Evolutionary conservation across 179 eudicot genomes (phyloP).

Genomic region (Beta lomatogona): DNA sequence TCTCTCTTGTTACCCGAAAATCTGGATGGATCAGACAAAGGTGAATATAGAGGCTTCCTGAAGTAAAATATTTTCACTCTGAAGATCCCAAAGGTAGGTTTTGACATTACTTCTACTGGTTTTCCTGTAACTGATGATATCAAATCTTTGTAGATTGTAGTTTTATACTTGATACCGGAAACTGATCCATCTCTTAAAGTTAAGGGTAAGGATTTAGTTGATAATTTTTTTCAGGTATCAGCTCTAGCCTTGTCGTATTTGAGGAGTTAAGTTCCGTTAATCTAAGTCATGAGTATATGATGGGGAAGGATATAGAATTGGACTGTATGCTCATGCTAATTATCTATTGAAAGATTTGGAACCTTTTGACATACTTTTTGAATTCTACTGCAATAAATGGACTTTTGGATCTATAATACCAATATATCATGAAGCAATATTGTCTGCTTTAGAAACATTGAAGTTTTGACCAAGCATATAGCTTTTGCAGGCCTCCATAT

Average conservation of each 20-base stretch:
- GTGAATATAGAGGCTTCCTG: slow-evolving; percentile 68
- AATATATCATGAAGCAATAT: not conserved
- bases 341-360: no score
- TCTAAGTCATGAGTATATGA: not conserved
- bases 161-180: not conserved
- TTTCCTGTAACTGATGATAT: not conserved
- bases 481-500: not conserved
- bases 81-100: slow-evolving; percentile 81
- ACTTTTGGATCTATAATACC: not conserved
- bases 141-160: not conserved
- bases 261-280: not conserved
- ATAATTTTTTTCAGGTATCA: no score
- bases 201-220: no score
- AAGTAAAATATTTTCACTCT: slow-evolving; percentile 67
- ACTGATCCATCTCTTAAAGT: not conserved
- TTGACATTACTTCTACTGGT: not conserved
- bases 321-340: not conserved
- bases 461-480: not conserved
- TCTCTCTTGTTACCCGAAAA: no score
- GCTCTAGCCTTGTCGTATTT: no score
- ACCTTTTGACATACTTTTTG: not conserved
- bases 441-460: not conserved
- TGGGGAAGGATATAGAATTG: not conserved
- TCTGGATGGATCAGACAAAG: slow-evolving; percentile 42
- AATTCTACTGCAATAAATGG: not conserved